These are phyloP conservation scores for Roridomyces roridus DNA, from an alignment of 768 basidiomycete genomes.

Conservation along the genomic window DNA sequence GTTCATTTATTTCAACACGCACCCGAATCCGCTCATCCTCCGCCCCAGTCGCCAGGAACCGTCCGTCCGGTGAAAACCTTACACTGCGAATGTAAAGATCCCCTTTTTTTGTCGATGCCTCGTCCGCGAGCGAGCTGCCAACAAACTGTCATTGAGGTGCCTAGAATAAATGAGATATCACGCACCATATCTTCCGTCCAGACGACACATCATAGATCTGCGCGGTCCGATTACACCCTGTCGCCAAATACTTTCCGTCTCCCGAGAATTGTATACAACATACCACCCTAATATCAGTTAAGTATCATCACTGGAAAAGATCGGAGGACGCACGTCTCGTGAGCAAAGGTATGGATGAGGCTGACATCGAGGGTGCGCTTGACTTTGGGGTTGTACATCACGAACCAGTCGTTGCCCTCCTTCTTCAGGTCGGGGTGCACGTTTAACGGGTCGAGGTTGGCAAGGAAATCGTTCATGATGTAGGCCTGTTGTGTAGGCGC, in stretches of 20 bases:
- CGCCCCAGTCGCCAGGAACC: conserved; percentile 88
- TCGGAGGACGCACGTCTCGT: conserved; percentile 72
- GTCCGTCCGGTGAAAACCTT: conserved; percentile 88
- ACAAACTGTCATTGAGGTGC: too few relatives aligned
- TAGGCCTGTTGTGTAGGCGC: conserved; percentile 13
- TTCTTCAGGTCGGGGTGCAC: conserved; percentile 65
- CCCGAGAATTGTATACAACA: conserved; percentile 96
- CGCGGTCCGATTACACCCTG: conserved; percentile 94
- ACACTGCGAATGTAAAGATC: conserved; percentile 78
- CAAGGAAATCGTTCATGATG: conserved; percentile 31
- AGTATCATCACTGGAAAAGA: too few relatives aligned
- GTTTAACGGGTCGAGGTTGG: conserved; percentile 42
- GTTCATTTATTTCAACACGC: conserved; percentile 28
- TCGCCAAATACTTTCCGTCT: conserved; percentile 92
- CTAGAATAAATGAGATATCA: not conserved
- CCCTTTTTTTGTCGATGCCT: conserved; percentile 10
- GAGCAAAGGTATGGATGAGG: conserved; percentile 86
- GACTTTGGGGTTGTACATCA: conserved; percentile 82
- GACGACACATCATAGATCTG: conserved; percentile 95
- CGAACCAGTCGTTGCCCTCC: conserved; percentile 89
- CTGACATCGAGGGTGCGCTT: conserved; percentile 81
- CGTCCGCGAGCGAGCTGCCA: conserved; percentile 1
- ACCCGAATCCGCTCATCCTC: conserved; percentile 91
- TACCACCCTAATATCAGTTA: conserved; percentile 52
- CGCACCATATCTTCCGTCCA: conserved; percentile 83